These are phyloP conservation scores for Marasmius oreades DNA, from an alignment of 1,284 basidiomycete genomes.

Conservation along the genomic window DNA sequence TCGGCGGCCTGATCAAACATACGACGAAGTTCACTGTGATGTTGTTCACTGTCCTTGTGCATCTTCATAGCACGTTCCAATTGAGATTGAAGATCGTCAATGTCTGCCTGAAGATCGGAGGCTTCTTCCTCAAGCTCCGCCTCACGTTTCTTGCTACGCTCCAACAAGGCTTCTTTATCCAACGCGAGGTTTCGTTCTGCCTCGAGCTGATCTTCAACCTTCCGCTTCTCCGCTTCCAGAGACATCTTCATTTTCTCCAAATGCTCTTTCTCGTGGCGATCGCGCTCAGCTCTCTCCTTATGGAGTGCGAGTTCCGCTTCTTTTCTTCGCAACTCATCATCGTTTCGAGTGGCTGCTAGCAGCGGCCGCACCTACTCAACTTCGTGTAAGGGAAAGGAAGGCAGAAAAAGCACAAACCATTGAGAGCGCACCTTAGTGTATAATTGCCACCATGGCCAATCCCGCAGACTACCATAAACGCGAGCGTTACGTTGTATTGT, in stretches of 20 bases:
- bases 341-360: slow-evolving; percentile 88
- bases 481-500: slow-evolving; percentile 95
- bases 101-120: slow-evolving; percentile 74
- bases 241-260: slow-evolving; percentile 77
- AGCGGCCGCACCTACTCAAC: slow-evolving; percentile 76
- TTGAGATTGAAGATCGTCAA: slow-evolving; percentile 84
- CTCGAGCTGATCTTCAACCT: slow-evolving; percentile 78
- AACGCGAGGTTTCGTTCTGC: slow-evolving; percentile 78
- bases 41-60: slow-evolving; percentile 77
- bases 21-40: slow-evolving; percentile 64
- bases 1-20: slow-evolving; percentile 84
- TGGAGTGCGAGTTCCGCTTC: slow-evolving; percentile 82
- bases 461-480: slow-evolving; percentile 83
- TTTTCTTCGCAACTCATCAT: slow-evolving; percentile 89
- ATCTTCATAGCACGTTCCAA: slow-evolving; percentile 77
- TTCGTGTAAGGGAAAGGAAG: slow-evolving; percentile 6
- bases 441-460: slow-evolving; percentile 99
- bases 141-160: slow-evolving; percentile 84
- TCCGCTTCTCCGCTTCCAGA: slow-evolving; percentile 78
- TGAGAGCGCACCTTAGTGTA: slow-evolving; percentile 74
- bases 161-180: slow-evolving; percentile 86
- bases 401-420: slow-evolving; percentile 3
- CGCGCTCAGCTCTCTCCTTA: slow-evolving; percentile 84
- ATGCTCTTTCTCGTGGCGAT: slow-evolving; percentile 75
- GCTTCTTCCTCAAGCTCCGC: slow-evolving; percentile 85